Evolutionary conservation across 1,139 yeast genomes (phyloP).

Genomic region (Geotrichum europaeum): DNA sequence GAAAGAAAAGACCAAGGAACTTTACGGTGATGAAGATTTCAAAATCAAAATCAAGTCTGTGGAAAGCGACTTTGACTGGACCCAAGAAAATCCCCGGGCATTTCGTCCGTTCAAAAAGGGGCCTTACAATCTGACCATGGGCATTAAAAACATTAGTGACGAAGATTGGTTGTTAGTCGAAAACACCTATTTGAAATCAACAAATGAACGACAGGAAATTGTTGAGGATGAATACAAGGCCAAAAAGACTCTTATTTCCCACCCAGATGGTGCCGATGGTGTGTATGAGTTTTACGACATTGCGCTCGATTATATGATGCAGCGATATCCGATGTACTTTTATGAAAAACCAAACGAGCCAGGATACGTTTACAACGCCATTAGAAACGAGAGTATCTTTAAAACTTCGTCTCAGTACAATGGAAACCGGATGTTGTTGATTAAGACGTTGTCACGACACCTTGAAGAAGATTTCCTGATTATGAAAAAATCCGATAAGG

Average conservation of each 20-base stretch:
- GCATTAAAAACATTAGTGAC: constrained; percentile 47
- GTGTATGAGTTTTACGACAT: constrained; percentile 52
- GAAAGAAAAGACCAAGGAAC: not conserved
- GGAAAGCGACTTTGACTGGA: constrained; percentile 39
- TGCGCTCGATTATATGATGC: constrained; percentile 44
- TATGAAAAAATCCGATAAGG: constrained; percentile 49
- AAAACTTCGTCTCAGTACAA: constrained; percentile 19
- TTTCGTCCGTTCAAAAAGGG: constrained; percentile 62
- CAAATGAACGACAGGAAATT: constrained; percentile 42
- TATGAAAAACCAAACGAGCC: constrained; percentile 28
- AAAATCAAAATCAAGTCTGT: not conserved
- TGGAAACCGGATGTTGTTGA: constrained; percentile 33
- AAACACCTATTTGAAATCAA: constrained; percentile 46
- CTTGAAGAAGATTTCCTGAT: constrained; percentile 67
- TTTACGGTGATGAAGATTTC: not conserved
- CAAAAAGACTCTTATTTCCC: constrained; percentile 35
- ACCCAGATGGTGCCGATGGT: constrained; percentile 45
- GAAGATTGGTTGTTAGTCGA: constrained; percentile 68
- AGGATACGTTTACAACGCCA: constrained; percentile 37
- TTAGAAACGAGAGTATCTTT: constrained; percentile 42
- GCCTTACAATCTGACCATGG: constrained; percentile 62
- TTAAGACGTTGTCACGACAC: constrained; percentile 42
- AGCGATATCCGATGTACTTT: constrained; percentile 57
- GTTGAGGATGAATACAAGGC: constrained; percentile 40
- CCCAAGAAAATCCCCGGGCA: constrained; percentile 41